Base-by-base conservation (phyloP, 176 grass and related monocot genomes). In the maize (Zea mays) region DNA sequence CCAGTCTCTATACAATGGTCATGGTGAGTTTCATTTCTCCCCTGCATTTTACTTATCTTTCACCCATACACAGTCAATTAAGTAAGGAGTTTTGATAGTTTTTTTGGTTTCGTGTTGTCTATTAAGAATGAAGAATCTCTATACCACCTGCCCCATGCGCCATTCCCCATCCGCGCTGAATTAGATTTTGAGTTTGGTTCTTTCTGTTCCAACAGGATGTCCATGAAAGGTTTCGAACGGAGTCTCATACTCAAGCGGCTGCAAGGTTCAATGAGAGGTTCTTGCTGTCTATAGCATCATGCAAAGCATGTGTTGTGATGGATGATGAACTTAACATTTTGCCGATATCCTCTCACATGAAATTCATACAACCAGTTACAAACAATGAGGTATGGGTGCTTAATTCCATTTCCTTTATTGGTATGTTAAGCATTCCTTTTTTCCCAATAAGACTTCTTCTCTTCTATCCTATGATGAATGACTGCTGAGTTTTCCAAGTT, bases 261-360 rank as follows among this genome's bases (percentile, higher is more conserved):
- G 72, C 87, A 8, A 89, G 96, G 74, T 94, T 98, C 35, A 98
- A 98, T 20, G 96, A 98, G 75, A 82, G 96, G 81, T 94, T 98
- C 83, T 84, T 98, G 41, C 56, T 98, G 51, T 98, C 96, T 62
- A 82, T 98, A 68, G 89, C 92, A 34, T 95, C 85, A 73, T 94
- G 92, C 85, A 95, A 98, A 83, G 62, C 92, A 64, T 98, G 96
- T 49, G 72, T 95, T 85, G 85, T 95, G 71, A 98, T 98, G 96
- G 96, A 98, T 68, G 96, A 98, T 10, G 96, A 98, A 77, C 90
- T 98, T 64, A 98, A 98, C 71, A 90, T 95, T 68, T 85, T 98
- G 74, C 96, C 96, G 6, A 92, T 98, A 81, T 94, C 96, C 16
- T 92, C 96, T 73, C 96, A 95, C 74, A 90, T 90, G 77, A 93